Percentiles rank a stretch among this genome's conserved stretches.
Conservation (phyloP, 257 asterid species). For the Ajuga chamaepitys region DNA sequence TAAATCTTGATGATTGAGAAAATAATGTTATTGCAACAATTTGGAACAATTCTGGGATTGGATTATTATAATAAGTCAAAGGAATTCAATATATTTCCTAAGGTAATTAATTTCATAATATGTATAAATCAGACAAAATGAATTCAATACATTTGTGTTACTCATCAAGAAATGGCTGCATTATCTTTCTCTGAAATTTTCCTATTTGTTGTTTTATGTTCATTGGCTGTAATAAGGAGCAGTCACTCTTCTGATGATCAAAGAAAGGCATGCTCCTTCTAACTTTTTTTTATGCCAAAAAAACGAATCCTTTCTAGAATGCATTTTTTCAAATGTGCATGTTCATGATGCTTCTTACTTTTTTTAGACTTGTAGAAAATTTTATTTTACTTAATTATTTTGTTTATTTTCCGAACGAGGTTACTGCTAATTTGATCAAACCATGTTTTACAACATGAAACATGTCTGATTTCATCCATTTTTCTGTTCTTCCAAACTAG, state of each 20-base stretch:
- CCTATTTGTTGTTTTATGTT: slow-evolving; percentile 8
- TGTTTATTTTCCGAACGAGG: too few relatives aligned
- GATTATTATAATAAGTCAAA: too few relatives aligned
- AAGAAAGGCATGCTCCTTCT: slow-evolving; percentile 4
- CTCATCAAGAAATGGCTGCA: slow-evolving; percentile 7
- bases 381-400: too few relatives aligned
- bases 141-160: neutral
- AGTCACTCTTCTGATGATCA: neutral
- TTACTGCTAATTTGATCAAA: neutral
- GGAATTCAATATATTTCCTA: too few relatives aligned
- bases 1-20: too few relatives aligned
- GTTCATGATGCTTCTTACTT: neutral
- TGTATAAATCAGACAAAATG: neutral
- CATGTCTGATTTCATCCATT: neutral
- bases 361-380: too few relatives aligned
- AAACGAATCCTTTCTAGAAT: too few relatives aligned
- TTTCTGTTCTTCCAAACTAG: slow-evolving; percentile 4
- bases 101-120: too few relatives aligned
- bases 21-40: too few relatives aligned
- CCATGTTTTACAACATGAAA: neutral
- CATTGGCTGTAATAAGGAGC: neutral
- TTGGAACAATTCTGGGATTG: too few relatives aligned
- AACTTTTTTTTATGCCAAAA: neutral
- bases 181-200: neutral
- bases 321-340: too few relatives aligned